These are phyloP conservation scores for Cnidoscolus chayamansa DNA, from an alignment of 441 rosid genomes.

Conservation along the genomic window DNA sequence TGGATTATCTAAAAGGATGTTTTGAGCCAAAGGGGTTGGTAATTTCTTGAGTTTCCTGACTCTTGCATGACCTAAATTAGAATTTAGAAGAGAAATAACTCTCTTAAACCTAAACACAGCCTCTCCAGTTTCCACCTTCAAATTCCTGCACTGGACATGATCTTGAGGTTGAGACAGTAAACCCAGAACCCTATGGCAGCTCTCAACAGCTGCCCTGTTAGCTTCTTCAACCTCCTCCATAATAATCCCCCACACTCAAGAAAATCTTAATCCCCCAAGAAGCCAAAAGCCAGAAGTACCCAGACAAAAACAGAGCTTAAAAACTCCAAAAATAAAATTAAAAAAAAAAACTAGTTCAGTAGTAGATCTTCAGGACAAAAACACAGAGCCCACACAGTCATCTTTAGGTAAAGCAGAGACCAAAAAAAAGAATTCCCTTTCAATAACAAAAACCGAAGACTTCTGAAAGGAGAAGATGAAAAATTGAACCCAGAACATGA, in stretches of 20 bases:
- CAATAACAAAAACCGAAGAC: slow-evolving; percentile 16
- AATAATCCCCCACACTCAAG: slow-evolving; percentile 17
- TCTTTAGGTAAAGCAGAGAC: slow-evolving; percentile 26
- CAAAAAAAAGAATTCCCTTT: slow-evolving; percentile 13
- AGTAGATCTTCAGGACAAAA: slow-evolving; percentile 27
- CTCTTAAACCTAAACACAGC: slow-evolving; percentile 80
- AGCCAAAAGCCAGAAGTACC: slow-evolving; percentile 15
- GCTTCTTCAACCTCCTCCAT: slow-evolving; percentile 95
- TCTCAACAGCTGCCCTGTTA: slow-evolving; percentile 71
- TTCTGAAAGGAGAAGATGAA: not conserved
- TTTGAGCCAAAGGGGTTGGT: slow-evolving; percentile 46
- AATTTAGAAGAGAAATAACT: slow-evolving; percentile 64
- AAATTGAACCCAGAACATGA: slow-evolving; percentile 17
- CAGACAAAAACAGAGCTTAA: slow-evolving; percentile 26
- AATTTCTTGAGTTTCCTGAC: slow-evolving; percentile 63
- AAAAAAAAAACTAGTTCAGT: slow-evolving; percentile 5
- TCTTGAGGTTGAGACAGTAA: slow-evolving; percentile 57
- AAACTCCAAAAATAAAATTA: slow-evolving; percentile 15
- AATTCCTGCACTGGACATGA: slow-evolving; percentile 47
- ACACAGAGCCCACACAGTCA: slow-evolving; percentile 30
- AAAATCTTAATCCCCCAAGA: slow-evolving; percentile 28
- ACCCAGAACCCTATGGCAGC: slow-evolving; percentile 56
- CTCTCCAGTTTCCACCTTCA: slow-evolving; percentile 67
- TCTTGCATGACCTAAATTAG: slow-evolving; percentile 83
- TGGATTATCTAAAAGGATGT: slow-evolving; percentile 53